A percentile compares a stretch with the other conserved stretches of the same genome.
phyloP scores from a whole-genome alignment of 2,329 filamentous ascomycete genomes.

The Trichoderma koningii region DNA sequence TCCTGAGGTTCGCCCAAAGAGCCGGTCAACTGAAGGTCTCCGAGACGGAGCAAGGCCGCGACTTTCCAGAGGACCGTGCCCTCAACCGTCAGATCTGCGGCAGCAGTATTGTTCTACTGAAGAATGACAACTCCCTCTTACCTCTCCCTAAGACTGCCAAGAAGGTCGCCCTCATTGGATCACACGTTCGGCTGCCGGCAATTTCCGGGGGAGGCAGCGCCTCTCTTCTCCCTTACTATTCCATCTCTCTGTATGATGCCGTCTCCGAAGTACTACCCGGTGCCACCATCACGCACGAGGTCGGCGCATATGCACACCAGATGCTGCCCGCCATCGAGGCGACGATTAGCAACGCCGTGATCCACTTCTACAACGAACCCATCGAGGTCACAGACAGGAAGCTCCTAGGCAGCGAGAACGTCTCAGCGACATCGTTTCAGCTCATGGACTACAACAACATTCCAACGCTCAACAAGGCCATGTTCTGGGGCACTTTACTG shows the following conservation, averaged over 20 bases:
- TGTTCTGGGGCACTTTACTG: constrained; percentile 7
- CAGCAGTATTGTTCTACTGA: constrained; percentile 8
- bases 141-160: background rate
- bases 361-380: constrained; percentile 17
- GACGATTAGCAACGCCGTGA: background rate
- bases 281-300: constrained; percentile 12
- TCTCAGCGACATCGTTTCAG: background rate
- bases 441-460: constrained; percentile 17
- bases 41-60: constrained; percentile 5
- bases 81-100: constrained; percentile 2
- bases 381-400: background rate
- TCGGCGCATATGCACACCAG: constrained; percentile 13
- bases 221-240: constrained; percentile 10
- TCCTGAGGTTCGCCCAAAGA: background rate
- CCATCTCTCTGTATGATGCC: constrained; percentile 6
- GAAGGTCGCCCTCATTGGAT: constrained; percentile 12
- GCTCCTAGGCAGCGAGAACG: constrained; percentile 2
- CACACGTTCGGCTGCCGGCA: background rate
- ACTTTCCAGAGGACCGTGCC: constrained; percentile 6
- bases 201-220: constrained; percentile 11
- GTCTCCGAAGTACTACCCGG: background rate
- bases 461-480: background rate
- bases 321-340: constrained; percentile 8
- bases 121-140: background rate
- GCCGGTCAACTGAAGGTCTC: constrained; percentile 9